Evolutionary conservation across 306 rosid species (phyloP), one percentile per base, ranked within the genome.

Genomic region (Vigna trinervia): DNA sequence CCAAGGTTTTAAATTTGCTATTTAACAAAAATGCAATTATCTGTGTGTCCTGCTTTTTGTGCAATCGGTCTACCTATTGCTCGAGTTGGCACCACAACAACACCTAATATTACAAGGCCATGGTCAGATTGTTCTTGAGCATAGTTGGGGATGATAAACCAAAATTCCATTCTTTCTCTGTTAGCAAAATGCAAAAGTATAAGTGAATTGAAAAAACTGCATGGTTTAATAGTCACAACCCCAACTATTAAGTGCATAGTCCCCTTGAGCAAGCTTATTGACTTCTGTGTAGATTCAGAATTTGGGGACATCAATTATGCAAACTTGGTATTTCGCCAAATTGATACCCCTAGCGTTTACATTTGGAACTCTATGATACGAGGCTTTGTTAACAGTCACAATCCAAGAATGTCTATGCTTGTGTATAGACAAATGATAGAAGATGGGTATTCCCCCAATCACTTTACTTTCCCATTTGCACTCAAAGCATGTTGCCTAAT

Each of bases 331-430:
- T 89, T 93, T 78, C 68, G 56, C 22, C 87, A 69, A 43, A 88
- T 87, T 52, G 77, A 85, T 75, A 45, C 62, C 14, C 97, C 90
- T 5, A 88, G 84, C 53, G 66, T 88, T 61, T 93, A 89, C 80
- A 88, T 91, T 56, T 91, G 89, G 93, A 93, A 91, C 79, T 88
- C 98, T 14, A 77, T 87, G 85, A 91, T 91, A 34, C 86, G 79
- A 83, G 96, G 93, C 62, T 86, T 82, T 84, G 87, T 88, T 65
- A 89, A 84, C 17, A 10, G 73, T 69, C 46, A 77, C 47, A 81
- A 85, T 50, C 90, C 92, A 69, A 72, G 47, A 64, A 69, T 82
- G 85, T 84, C 85, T 60, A 58, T 91, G 73, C 36, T 80, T 61
- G 47, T 87, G 69, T 93, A 83, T 56, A 81, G 82, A 54, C 62